phyloP scores from a whole-genome alignment of 192 early-diverging fungal genomes.

The Funneliformis mosseae region DNA sequence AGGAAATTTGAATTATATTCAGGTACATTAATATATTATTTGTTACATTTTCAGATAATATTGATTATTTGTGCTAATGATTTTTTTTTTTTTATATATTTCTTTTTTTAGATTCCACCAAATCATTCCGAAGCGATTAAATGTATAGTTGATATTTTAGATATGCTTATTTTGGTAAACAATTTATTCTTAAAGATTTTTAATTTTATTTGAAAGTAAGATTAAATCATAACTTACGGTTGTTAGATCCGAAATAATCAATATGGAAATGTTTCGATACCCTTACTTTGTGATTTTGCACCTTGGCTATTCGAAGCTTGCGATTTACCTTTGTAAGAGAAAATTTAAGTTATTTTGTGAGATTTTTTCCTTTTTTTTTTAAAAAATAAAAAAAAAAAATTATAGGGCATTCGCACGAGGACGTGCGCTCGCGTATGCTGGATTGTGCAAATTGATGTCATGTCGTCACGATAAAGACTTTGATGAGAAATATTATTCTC shows the following conservation, averaged over 20 bases:
- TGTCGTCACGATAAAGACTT: slow-evolving; percentile 69
- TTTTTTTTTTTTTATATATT: not conserved
- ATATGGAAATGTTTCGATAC: slow-evolving; percentile 58
- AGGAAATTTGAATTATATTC: slow-evolving; percentile 73
- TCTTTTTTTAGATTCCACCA: slow-evolving; percentile 50
- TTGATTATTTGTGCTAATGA: not conserved
- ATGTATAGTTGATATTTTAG: slow-evolving; percentile 69
- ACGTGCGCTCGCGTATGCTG: slow-evolving; percentile 64
- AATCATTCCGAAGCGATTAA: slow-evolving; percentile 67
- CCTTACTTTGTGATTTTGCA: slow-evolving; percentile 73
- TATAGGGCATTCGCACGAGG: slow-evolving; percentile 67
- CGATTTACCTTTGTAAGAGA: slow-evolving; percentile 57
- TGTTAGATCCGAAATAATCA: slow-evolving; percentile 55
- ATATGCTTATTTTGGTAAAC: slow-evolving; percentile 57
- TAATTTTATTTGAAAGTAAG: slow-evolving; percentile 16
- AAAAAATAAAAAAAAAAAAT: slow-evolving; percentile 11
- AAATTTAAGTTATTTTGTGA: no score
- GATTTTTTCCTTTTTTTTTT: not conserved
- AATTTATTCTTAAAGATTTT: slow-evolving; percentile 12
- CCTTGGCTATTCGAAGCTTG: slow-evolving; percentile 79
- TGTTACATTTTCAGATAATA: not conserved
- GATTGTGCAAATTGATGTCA: slow-evolving; percentile 78
- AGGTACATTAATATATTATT: slow-evolving; percentile 40
- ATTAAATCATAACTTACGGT: not conserved
- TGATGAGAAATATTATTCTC: slow-evolving; percentile 55